These are phyloP conservation scores for Aureobasidium lini DNA, from an alignment of 2,329 filamentous ascomycete genomes.

Conservation along the genomic window DNA sequence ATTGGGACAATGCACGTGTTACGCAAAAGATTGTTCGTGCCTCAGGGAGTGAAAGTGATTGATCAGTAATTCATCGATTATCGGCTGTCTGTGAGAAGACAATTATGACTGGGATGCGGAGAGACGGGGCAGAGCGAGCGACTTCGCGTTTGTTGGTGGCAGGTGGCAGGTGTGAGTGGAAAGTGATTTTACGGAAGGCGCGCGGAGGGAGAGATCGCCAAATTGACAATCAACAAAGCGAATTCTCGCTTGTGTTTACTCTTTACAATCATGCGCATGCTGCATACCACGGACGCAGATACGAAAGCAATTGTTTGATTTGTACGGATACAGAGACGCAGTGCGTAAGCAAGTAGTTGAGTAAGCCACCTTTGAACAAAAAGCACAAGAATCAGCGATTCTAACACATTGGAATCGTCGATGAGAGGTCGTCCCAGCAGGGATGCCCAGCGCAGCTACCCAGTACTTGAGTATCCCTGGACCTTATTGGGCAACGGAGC, in stretches of 20 bases:
- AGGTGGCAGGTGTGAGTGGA: background rate
- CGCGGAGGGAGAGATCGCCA: background rate
- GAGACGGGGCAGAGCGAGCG: background rate
- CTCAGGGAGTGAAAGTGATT: background rate
- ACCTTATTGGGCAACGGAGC: background rate
- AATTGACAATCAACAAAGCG: background rate
- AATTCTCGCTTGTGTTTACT: slow-evolving; percentile 3
- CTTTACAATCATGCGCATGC: background rate
- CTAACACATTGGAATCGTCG: background rate
- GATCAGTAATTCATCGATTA: background rate
- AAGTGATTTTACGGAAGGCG: background rate
- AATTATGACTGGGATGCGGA: background rate
- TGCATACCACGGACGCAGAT: background rate
- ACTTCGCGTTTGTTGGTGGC: background rate
- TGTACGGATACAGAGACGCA: too few relatives aligned
- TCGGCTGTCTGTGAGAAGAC: background rate
- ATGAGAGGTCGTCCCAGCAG: background rate
- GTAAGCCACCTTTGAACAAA: too few relatives aligned
- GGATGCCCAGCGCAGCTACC: background rate
- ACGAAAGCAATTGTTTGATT: too few relatives aligned
- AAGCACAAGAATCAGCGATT: background rate
- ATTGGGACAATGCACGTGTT: slow-evolving; percentile 5
- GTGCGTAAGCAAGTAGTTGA: too few relatives aligned
- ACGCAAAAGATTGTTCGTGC: slow-evolving; percentile 1
- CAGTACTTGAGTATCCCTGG: background rate